These are phyloP conservation scores for Gaultheria prostrata DNA, from an alignment of 148 eudicot genomes.

Conservation along the genomic window DNA sequence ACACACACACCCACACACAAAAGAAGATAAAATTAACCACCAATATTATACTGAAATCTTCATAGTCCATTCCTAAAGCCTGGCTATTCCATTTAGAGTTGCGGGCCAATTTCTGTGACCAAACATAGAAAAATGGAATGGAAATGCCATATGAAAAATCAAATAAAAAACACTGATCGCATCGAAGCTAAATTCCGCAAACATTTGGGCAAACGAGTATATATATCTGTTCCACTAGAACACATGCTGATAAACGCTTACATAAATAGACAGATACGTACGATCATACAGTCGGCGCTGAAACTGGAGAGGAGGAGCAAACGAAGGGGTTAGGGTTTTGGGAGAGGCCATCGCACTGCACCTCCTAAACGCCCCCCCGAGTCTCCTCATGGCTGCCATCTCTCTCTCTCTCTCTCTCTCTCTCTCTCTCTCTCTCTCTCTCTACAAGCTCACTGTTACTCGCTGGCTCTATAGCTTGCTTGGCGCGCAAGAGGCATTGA, in stretches of 20 bases:
- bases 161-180: background rate
- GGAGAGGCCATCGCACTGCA: slow-evolving; percentile 28
- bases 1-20: no score
- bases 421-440: background rate
- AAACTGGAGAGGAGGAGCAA: slow-evolving; percentile 14
- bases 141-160: background rate
- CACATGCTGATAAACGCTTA: background rate
- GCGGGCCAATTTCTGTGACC: background rate
- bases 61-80: background rate
- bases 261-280: slow-evolving; percentile 13
- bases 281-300: slow-evolving; percentile 24
- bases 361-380: slow-evolving; percentile 22
- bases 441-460: background rate
- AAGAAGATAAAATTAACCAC: background rate
- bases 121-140: background rate
- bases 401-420: slow-evolving; percentile 16
- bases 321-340: slow-evolving; percentile 37
- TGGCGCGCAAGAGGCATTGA: slow-evolving; percentile 11
- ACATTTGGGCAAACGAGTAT: background rate
- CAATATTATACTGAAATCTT: background rate
- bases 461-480: background rate
- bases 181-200: background rate
- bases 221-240: background rate
- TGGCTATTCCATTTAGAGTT: background rate
- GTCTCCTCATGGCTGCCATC: slow-evolving; percentile 38